A percentile compares a stretch with the other conserved stretches of the same genome.
phyloP scores from a whole-genome alignment of 2,329 filamentous ascomycete species.

The Coleophoma eucalyptorum region DNA sequence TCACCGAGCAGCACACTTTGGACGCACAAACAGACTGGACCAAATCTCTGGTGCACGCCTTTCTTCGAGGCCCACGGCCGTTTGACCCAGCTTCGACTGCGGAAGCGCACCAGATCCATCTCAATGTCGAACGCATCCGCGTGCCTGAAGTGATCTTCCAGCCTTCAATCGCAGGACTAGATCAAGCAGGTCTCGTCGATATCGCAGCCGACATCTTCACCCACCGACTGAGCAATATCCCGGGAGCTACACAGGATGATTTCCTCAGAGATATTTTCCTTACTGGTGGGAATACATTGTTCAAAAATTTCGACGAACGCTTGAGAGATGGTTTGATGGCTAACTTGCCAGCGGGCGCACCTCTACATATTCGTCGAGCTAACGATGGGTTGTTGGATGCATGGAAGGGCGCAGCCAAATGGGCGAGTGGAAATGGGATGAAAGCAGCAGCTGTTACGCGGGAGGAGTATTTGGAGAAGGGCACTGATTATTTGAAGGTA shows the following conservation, averaged over 20 bases:
- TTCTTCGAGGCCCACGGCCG: conserved; percentile 81
- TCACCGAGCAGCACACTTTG: conserved; percentile 87
- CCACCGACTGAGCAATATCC: conserved; percentile 63
- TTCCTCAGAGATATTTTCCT: conserved; percentile 86
- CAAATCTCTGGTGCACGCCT: conserved; percentile 85
- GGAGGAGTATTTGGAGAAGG: conserved; percentile 89
- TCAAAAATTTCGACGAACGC: conserved; percentile 81
- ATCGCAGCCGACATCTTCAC: conserved; percentile 87
- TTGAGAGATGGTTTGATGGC: conserved; percentile 69
- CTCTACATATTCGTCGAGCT: conserved; percentile 69
- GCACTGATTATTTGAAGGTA: conserved; percentile 86
- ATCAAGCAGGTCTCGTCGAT: conserved; percentile 91
- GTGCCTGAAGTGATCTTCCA: conserved; percentile 93
- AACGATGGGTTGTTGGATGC: conserved; percentile 78
- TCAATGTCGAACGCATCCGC: conserved; percentile 94
- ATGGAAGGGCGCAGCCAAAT: conserved; percentile 88
- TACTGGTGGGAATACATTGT: conserved; percentile 89
- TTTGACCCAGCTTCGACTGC: conserved; percentile 77
- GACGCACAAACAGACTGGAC: conserved; percentile 96
- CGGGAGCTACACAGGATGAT: conserved; percentile 50
- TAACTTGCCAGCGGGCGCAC: conserved; percentile 65
- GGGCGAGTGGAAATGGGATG: conserved; percentile 62
- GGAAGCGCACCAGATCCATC: conserved; percentile 82
- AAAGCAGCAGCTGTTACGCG: conserved; percentile 65
- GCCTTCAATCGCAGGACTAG: conserved; percentile 84